Conservation (phyloP, 1,284 basidiomycete genomes). For the Cutaneotrichosporon daszewskae region DNA sequence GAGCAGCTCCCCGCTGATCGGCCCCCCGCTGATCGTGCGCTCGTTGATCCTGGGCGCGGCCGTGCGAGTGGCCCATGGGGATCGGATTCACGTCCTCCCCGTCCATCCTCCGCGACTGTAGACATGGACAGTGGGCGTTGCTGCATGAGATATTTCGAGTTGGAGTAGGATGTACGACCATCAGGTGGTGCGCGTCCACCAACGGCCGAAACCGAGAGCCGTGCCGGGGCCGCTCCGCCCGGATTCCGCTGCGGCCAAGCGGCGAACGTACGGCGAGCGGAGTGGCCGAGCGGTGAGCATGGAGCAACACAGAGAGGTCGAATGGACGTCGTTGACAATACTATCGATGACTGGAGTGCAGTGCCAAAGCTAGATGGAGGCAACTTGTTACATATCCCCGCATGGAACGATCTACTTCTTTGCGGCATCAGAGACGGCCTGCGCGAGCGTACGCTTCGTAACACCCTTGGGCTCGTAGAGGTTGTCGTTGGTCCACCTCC, state of each 20-base stretch:
- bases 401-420: too few species aligned
- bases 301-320: neutral
- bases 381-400: too few species aligned
- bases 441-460: constrained; percentile 27
- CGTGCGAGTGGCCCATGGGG: too few species aligned
- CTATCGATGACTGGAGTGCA: neutral
- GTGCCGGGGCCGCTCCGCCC: too few species aligned
- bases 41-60: too few species aligned
- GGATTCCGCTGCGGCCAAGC: neutral
- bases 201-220: neutral
- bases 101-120: too few species aligned
- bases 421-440: neutral
- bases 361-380: neutral
- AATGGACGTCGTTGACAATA: neutral
- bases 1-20: too few species aligned
- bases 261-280: neutral
- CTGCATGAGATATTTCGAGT: too few species aligned
- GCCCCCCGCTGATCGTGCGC: too few species aligned
- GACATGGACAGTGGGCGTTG: too few species aligned
- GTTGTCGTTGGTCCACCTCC: too few species aligned
- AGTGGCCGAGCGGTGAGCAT: neutral
- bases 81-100: constrained; percentile 37
- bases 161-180: too few species aligned
- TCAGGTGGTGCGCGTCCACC: neutral
- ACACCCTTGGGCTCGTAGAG: constrained; percentile 38